Evolutionary conservation across 208 protist genomes (phyloP).

Genomic region (Porcisia hertigi): DNA sequence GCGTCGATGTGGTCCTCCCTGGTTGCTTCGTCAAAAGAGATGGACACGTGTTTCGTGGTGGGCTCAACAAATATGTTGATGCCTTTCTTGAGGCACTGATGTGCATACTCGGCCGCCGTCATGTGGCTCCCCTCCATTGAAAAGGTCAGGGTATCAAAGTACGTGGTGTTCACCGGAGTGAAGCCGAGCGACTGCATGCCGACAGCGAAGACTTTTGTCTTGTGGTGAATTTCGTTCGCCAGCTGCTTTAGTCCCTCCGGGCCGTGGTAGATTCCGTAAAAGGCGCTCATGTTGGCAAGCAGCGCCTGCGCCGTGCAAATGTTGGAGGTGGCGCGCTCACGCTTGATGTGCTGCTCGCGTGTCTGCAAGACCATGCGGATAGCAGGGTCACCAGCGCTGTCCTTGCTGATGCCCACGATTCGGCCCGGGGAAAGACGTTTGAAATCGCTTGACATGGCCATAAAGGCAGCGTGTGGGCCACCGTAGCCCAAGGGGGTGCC

Average conservation of each 20-base stretch:
- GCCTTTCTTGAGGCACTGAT: constrained; percentile 65
- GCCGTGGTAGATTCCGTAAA: constrained; percentile 98
- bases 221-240: constrained; percentile 85
- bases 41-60: constrained; percentile 51
- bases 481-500: constrained; percentile 95
- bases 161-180: constrained; percentile 53
- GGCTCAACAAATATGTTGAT: constrained; percentile 93
- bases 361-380: constrained; percentile 98
- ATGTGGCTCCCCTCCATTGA: constrained; percentile 37
- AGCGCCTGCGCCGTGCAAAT: constrained; percentile 98
- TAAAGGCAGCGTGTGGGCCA: constrained; percentile 98
- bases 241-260: constrained; percentile 94
- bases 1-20: constrained; percentile 72
- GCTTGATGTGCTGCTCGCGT: constrained; percentile 98
- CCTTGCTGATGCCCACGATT: constrained; percentile 96
- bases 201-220: constrained; percentile 78
- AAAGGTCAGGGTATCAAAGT: constrained; percentile 93
- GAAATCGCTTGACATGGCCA: constrained; percentile 89
- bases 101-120: constrained; percentile 54
- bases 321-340: constrained; percentile 95
- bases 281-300: constrained; percentile 96
- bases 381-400: constrained; percentile 87
- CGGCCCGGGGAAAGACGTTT: constrained; percentile 94
- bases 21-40: constrained; percentile 96
- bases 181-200: constrained; percentile 85